Evolutionary conservation across 495 filamentous ascomycete genomes (phyloP), one percentile per base, ranked within the genome.

Genomic region (Aspergillus saccharolyticus): DNA sequence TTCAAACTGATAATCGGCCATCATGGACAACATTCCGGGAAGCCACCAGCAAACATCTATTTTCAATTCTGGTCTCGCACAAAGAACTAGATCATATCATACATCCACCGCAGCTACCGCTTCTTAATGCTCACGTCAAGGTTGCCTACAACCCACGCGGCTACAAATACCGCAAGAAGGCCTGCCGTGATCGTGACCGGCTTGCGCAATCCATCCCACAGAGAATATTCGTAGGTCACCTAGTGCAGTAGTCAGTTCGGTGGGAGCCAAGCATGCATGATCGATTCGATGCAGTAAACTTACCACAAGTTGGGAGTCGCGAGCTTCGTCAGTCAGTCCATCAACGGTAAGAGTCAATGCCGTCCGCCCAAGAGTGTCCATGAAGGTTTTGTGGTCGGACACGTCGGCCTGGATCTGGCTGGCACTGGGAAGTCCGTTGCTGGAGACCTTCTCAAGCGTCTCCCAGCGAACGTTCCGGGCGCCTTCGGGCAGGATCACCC

Each of bases 301-400:
- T 69, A 84, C 88, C 60, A 96, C 73, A 6, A 97, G 69, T 56
- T 92, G 85, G 39, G 86, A 83, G 61, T 91, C 89, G 56, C 95
- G 79, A 30, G 86, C 80, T 59, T 96, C 94, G 56, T 98, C 94
- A 0, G 93, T 89, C 57, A 98, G 74, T 65, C 94, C 96, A 49
- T 85, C 79, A 22, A 90, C 90, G 52, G 84, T 88, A 60, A 98
- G 81, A 55, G 83, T 88, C 48, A 98, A 79, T 3, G 86, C 83
- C 22, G 91, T 91, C 25, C 94, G 89, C 59, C 94, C 94, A 28
- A 90, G 69, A 0, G 95, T 98, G 72, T 98, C 94, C 80, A 98
- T 87, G 73, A 90, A 98, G 2, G 92, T 96, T 68, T 85, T 85
- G 72, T 89, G 83, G 9, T 83, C 75, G 53, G 78, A 81, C 44